Evolutionary conservation across 2,329 filamentous ascomycete genomes (phyloP).

Genomic region (Ceratocystis ficicola): DNA sequence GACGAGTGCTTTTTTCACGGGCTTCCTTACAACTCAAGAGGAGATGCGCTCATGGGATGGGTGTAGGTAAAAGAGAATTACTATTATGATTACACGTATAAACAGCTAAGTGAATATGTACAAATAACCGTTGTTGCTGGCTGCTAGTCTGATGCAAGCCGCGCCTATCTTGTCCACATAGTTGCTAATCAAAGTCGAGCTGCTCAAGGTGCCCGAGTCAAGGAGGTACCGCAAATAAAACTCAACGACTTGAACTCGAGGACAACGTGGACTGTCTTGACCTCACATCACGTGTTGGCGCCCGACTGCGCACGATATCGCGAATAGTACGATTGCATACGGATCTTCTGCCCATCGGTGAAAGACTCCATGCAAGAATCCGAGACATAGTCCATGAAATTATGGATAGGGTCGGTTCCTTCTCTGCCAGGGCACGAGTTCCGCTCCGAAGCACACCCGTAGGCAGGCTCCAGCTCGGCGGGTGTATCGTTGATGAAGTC

Average conservation of each 20-base stretch:
- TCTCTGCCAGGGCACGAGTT: conserved; percentile 29
- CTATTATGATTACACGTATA: conserved; percentile 2
- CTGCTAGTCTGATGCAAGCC: too few relatives aligned
- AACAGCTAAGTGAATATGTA: not conserved
- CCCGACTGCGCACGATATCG: conserved; percentile 16
- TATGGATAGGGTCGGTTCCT: conserved; percentile 31
- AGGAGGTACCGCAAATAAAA: not conserved
- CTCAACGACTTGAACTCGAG: too few relatives aligned
- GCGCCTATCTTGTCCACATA: too few relatives aligned
- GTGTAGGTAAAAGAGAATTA: not conserved
- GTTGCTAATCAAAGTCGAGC: too few relatives aligned
- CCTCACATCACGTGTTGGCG: too few relatives aligned
- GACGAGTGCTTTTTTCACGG: conserved; percentile 19
- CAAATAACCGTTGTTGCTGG: too few relatives aligned
- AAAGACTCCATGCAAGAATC: conserved; percentile 38
- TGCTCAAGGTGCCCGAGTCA: too few relatives aligned
- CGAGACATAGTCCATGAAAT: conserved; percentile 34
- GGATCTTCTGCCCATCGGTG: conserved; percentile 31
- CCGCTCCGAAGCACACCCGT: conserved; percentile 31
- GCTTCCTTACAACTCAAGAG: conserved; percentile 15
- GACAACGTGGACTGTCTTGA: too few relatives aligned
- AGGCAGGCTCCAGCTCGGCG: conserved; percentile 28
- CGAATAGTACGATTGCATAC: conserved; percentile 21
- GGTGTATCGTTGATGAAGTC: conserved; percentile 35
- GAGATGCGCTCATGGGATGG: conserved; percentile 18